Conservation (phyloP, 2,329 filamentous ascomycete species). For the Zopfia rhizophila region DNA sequence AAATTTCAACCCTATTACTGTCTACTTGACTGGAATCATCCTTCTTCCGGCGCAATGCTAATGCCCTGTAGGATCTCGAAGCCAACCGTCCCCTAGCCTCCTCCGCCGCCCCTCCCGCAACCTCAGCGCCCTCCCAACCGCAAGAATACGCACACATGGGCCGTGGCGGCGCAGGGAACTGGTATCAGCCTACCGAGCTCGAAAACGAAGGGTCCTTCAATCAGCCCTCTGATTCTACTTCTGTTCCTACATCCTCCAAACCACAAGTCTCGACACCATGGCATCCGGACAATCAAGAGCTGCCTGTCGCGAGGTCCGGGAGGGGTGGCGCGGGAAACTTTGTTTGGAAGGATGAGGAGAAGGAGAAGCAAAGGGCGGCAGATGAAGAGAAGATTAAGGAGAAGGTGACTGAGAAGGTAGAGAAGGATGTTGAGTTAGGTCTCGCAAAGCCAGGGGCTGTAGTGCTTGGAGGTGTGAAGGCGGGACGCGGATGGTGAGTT, state of each 20-base stretch:
- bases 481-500: slow-evolving; percentile 36
- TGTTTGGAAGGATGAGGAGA: slow-evolving; percentile 52
- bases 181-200: slow-evolving; percentile 55
- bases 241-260: slow-evolving; percentile 36
- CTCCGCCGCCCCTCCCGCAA: slow-evolving; percentile 19
- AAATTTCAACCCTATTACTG: not conserved
- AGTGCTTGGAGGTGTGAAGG: slow-evolving; percentile 48
- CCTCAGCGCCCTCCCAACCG: slow-evolving; percentile 27
- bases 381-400: slow-evolving; percentile 39
- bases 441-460: slow-evolving; percentile 54
- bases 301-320: slow-evolving; percentile 49
- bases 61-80: slow-evolving; percentile 50
- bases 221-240: slow-evolving; percentile 39
- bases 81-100: slow-evolving; percentile 41
- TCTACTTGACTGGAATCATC: too few species aligned
- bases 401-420: slow-evolving; percentile 48
- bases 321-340: slow-evolving; percentile 61
- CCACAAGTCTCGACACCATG: slow-evolving; percentile 45
- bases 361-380: slow-evolving; percentile 33
- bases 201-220: slow-evolving; percentile 52
- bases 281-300: slow-evolving; percentile 45
- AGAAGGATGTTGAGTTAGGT: slow-evolving; percentile 53
- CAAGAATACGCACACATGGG: slow-evolving; percentile 57
- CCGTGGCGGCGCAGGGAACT: slow-evolving; percentile 60
- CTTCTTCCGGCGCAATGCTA: slow-evolving; percentile 7